Conservation (phyloP, 2,329 filamentous ascomycete genomes). For the Chaetomiaceae sp. region DNA sequence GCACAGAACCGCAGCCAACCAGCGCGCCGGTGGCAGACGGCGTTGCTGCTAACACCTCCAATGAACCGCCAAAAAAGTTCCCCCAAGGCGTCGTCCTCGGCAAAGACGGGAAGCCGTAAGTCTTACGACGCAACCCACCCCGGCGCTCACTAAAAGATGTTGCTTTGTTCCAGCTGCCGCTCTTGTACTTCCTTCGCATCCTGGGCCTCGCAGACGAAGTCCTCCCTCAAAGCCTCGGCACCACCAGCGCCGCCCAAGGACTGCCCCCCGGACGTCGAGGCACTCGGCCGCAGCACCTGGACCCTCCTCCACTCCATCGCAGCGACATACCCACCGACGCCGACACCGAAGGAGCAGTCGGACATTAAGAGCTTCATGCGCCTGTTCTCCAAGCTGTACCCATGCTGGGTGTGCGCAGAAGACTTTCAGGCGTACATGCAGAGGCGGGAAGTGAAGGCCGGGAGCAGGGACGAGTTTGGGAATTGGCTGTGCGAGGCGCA, state of each 20-base stretch:
- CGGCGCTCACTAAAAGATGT: background rate
- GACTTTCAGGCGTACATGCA: constrained; percentile 83
- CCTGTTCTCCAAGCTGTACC: constrained; percentile 82
- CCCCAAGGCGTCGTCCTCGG: constrained; percentile 71
- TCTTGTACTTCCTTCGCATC: constrained; percentile 65
- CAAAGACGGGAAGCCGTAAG: constrained; percentile 81
- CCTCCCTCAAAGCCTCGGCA: constrained; percentile 37
- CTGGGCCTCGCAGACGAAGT: constrained; percentile 53
- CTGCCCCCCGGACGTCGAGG: constrained; percentile 87
- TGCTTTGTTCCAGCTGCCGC: constrained; percentile 54
- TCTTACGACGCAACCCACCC: constrained; percentile 13
- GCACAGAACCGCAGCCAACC: constrained; percentile 29
- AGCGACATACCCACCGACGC: constrained; percentile 72
- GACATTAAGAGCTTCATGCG: constrained; percentile 75
- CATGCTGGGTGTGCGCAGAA: constrained; percentile 91
- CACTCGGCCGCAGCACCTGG: constrained; percentile 84
- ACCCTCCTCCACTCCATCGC: constrained; percentile 90
- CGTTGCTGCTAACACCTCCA: constrained; percentile 22
- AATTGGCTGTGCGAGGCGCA: constrained; percentile 81
- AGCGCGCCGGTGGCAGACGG: constrained; percentile 14
- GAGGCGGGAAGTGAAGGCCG: constrained; percentile 60
- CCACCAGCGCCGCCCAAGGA: constrained; percentile 46
- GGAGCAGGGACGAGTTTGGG: constrained; percentile 66
- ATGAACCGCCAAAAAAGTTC: constrained; percentile 48
- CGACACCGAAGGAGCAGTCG: constrained; percentile 63